phyloP scores from a whole-genome alignment of 805 yeast species.

The Zygoascus tannicola region DNA sequence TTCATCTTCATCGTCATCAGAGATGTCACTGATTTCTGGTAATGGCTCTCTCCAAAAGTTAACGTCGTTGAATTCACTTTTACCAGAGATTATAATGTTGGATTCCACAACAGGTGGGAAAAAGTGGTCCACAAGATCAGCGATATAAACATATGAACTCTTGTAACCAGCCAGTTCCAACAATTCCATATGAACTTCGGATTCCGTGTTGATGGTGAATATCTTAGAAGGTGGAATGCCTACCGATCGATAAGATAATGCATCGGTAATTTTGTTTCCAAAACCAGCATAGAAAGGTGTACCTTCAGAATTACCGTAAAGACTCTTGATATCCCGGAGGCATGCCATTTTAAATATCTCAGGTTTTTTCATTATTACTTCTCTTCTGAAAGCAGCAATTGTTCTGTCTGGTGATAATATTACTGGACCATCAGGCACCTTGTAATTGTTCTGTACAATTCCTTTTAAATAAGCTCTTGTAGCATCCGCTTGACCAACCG shows the following conservation, averaged over 20 bases:
- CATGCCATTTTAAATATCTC: constrained; percentile 99
- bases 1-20: constrained; percentile 17
- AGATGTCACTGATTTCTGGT: constrained; percentile 34
- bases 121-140: constrained; percentile 92
- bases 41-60: constrained; percentile 89
- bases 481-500: constrained; percentile 90
- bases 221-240: constrained; percentile 90
- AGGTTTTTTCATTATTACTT: constrained; percentile 88
- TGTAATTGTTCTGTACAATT: constrained; percentile 64
- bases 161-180: constrained; percentile 88
- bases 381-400: constrained; percentile 87
- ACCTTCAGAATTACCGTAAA: constrained; percentile 44
- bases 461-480: constrained; percentile 77
- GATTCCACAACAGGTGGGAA: constrained; percentile 68
- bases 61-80: constrained; percentile 56
- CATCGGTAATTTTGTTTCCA: constrained; percentile 95
- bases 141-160: constrained; percentile 78
- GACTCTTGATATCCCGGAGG: constrained; percentile 67
- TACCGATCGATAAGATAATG: constrained; percentile 85
- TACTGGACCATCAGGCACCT: constrained; percentile 84
- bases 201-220: constrained; percentile 91
- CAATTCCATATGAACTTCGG: constrained; percentile 95
- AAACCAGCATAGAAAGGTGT: constrained; percentile 82
- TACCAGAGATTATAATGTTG: constrained; percentile 18
- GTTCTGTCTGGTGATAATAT: constrained; percentile 93